phyloP scores from a whole-genome alignment of 192 early-diverging fungal species.

The Rhizophagus prolifer region DNA sequence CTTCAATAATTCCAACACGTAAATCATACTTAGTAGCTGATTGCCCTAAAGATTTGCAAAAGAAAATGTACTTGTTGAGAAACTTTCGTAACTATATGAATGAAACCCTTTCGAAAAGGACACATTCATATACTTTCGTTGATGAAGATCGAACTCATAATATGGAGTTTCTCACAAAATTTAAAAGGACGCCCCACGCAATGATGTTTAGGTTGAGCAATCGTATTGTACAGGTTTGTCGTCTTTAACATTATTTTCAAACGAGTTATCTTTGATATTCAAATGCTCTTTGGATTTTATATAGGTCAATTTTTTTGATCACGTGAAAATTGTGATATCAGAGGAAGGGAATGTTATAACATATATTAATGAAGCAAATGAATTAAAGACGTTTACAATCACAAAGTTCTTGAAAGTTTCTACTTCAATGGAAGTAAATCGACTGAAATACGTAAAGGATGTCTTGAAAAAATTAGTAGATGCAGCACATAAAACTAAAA shows the following conservation, averaged over 20 bases:
- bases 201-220: slow-evolving; percentile 72
- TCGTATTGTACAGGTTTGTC: slow-evolving; percentile 60
- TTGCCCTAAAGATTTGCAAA: slow-evolving; percentile 52
- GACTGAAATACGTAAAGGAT: slow-evolving; percentile 9
- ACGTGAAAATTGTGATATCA: slow-evolving; percentile 67
- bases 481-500: slow-evolving; percentile 4
- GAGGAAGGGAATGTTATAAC: slow-evolving; percentile 56
- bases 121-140: slow-evolving; percentile 9
- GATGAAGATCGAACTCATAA: slow-evolving; percentile 22
- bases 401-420: not conserved
- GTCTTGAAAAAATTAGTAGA: slow-evolving; percentile 13
- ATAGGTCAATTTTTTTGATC: slow-evolving; percentile 74
- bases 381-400: not conserved
- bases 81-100: slow-evolving; percentile 65
- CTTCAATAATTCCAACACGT: not conserved
- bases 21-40: slow-evolving; percentile 36
- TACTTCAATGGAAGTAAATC: not conserved
- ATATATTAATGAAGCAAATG: slow-evolving; percentile 49
- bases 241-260: slow-evolving; percentile 3
- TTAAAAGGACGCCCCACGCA: slow-evolving; percentile 56
- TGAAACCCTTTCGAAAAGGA: slow-evolving; percentile 45
- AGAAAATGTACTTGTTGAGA: slow-evolving; percentile 61
- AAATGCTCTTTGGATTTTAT: not conserved
- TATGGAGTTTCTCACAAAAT: slow-evolving; percentile 65
- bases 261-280: not conserved